phyloP scores from a whole-genome alignment of 805 yeast species.

The Starmera caribaea region DNA sequence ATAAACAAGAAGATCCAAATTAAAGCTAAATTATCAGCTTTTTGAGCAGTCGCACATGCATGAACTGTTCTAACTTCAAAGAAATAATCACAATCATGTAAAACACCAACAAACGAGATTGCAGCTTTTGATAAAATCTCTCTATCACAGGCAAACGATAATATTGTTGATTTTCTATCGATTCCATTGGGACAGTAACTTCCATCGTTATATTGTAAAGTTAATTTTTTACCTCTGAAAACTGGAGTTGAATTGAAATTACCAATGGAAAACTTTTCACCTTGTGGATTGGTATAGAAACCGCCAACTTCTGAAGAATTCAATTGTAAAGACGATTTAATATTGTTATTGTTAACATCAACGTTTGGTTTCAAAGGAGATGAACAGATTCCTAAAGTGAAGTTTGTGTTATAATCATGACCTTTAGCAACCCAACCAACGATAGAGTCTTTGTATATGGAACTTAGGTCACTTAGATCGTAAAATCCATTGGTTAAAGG shows the following conservation, averaged over 20 bases:
- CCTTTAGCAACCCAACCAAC: constrained; percentile 63
- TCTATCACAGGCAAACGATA: constrained; percentile 72
- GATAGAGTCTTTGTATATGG: constrained; percentile 13
- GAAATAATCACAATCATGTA: constrained; percentile 71
- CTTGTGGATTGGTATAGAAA: constrained; percentile 37
- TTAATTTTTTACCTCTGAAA: constrained; percentile 63
- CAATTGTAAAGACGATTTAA: constrained; percentile 4
- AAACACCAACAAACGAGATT: constrained; percentile 58
- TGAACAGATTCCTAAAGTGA: constrained; percentile 65
- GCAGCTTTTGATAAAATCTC: constrained; percentile 58
- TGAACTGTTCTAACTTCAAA: constrained; percentile 79
- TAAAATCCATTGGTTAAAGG: constrained; percentile 31
- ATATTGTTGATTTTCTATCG: constrained; percentile 49
- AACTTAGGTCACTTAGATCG: constrained; percentile 21
- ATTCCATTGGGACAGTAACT: constrained; percentile 48
- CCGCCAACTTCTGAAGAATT: constrained; percentile 46
- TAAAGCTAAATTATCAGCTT: constrained; percentile 53
- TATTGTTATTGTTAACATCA: constrained; percentile 19
- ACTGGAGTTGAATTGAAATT: constrained; percentile 49
- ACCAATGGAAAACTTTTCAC: constrained; percentile 48
- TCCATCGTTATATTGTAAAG: constrained; percentile 64
- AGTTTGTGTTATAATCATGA: constrained; percentile 59
- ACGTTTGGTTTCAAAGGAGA: constrained; percentile 30
- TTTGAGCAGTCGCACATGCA: constrained; percentile 77
- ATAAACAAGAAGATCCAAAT: constrained; percentile 57